Conservation (phyloP, 2,329 filamentous ascomycete species). For the Apiospora malaysiana region DNA sequence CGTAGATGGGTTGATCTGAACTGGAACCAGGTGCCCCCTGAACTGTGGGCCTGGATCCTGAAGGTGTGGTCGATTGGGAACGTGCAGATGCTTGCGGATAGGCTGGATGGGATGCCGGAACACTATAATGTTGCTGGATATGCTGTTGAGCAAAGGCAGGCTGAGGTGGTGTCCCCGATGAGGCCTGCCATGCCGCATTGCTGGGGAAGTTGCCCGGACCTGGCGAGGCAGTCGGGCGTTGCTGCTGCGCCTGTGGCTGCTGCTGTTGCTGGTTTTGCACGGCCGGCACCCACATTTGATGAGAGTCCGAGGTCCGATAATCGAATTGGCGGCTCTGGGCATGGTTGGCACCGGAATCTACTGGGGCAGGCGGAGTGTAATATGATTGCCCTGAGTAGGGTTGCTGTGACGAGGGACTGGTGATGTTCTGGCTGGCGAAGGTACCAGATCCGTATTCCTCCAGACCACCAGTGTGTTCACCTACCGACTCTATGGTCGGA, state of each 20-base stretch:
- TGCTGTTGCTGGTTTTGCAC: slow-evolving; percentile 29
- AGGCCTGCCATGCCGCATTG: neutral
- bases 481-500: neutral
- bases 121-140: neutral
- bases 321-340: neutral
- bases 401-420: neutral
- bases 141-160: neutral
- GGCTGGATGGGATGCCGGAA: neutral
- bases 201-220: slow-evolving; percentile 12
- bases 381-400: slow-evolving; percentile 1
- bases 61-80: neutral
- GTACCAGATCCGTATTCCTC: neutral
- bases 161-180: neutral
- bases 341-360: neutral
- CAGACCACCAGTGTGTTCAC: neutral
- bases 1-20: slow-evolving; percentile 3
- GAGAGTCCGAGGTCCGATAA: neutral
- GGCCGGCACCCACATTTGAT: slow-evolving; percentile 19
- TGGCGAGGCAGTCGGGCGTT: slow-evolving; percentile 15
- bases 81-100: neutral
- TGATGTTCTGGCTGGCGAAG: neutral
- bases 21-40: neutral
- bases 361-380: neutral
- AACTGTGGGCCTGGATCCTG: neutral
- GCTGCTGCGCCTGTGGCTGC: slow-evolving; percentile 28